phyloP scores from a whole-genome alignment of 169 alveolate species.

The Cardiosporidium cionae region DNA sequence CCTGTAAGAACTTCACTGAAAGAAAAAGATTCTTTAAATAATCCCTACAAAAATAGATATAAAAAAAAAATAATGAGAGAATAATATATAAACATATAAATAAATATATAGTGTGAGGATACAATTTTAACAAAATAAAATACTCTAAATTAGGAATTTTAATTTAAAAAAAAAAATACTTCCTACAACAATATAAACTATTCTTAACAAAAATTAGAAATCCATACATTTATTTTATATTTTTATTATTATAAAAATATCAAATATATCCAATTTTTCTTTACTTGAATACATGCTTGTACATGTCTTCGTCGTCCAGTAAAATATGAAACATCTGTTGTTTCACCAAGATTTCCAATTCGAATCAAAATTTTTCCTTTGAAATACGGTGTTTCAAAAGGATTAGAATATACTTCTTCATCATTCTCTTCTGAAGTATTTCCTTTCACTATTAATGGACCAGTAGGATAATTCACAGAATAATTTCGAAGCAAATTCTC shows the following conservation, averaged over 20 bases:
- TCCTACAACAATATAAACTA: too few relatives aligned
- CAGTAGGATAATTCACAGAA: neutral
- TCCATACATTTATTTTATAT: too few relatives aligned
- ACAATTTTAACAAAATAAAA: too few relatives aligned
- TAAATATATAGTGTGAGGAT: too few relatives aligned
- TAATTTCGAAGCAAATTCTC: neutral
- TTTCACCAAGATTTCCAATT: neutral
- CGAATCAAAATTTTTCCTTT: neutral
- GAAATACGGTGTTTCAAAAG: neutral
- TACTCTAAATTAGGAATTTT: too few relatives aligned
- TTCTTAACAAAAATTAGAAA: too few relatives aligned
- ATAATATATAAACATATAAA: too few relatives aligned
- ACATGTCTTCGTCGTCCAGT: neutral
- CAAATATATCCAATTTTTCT: neutral
- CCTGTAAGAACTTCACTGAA: neutral
- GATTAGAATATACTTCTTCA: neutral
- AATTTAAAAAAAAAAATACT: too few relatives aligned
- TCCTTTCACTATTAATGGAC: neutral
- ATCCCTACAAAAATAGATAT: neutral
- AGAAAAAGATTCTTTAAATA: neutral
- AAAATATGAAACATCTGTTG: neutral
- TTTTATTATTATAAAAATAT: too few relatives aligned
- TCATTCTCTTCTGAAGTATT: too few relatives aligned
- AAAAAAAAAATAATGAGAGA: too few relatives aligned
- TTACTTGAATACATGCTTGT: neutral